Conservation (phyloP, 2,329 filamentous ascomycete genomes). For the Aspergillus felis region DNA sequence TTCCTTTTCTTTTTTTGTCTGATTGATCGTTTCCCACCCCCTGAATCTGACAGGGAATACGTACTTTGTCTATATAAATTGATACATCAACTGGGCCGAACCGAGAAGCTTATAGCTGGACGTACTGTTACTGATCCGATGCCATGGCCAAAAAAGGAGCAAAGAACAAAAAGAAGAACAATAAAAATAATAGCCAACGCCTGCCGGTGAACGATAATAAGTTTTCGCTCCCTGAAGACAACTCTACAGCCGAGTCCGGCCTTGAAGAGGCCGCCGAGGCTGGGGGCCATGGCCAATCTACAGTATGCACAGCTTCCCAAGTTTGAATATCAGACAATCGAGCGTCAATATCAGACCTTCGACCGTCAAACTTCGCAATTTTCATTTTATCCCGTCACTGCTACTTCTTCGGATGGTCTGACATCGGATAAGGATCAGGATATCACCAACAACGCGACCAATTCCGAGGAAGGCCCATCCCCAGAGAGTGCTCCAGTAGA, state of each 20-base stretch:
- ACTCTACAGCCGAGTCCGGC: conserved; percentile 19
- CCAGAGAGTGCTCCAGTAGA: conserved; percentile 18
- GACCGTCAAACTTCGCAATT: conserved; percentile 37
- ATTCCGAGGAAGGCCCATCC: conserved; percentile 20
- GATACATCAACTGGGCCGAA: conserved; percentile 15
- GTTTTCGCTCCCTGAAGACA: conserved; percentile 19
- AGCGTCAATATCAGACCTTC: conserved; percentile 43
- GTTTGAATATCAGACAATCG: conserved; percentile 42
- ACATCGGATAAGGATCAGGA: conserved; percentile 36
- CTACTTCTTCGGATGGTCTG: conserved; percentile 29
- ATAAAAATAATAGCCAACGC: conserved; percentile 24
- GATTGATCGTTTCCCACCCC: conserved; percentile 8
- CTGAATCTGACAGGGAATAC: conserved; percentile 22
- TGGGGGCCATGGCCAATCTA: conserved; percentile 33
- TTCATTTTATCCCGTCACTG: conserved; percentile 34
- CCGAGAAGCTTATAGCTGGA: conserved; percentile 13
- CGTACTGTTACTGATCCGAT: conserved; percentile 30
- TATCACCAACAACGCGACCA: conserved; percentile 28
- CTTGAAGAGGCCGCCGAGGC: conserved; percentile 27
- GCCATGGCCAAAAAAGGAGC: conserved; percentile 34
- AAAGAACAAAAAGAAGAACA: conserved; percentile 36
- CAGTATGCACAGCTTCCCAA: conserved; percentile 43
- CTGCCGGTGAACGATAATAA: conserved; percentile 25
- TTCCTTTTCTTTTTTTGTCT: conserved; percentile 10
- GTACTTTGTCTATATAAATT: conserved; percentile 24